Evolutionary conservation across 768 basidiomycete species (phyloP).

Genomic region (Panaeolus cyanescens): DNA sequence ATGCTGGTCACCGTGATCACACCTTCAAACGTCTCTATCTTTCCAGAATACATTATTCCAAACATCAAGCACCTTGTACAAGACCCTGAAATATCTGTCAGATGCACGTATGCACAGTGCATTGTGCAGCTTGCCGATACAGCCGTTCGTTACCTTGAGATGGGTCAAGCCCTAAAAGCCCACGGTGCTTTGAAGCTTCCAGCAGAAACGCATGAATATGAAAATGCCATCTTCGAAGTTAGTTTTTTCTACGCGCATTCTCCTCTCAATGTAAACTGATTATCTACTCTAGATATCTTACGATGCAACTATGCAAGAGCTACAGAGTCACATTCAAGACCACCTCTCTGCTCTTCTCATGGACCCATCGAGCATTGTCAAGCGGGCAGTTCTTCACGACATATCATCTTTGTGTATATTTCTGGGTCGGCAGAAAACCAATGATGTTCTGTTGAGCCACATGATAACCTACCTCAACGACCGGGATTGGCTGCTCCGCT

Average conservation of each 20-base stretch:
- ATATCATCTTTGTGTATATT: slow-evolving; percentile 92
- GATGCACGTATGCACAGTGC: slow-evolving; percentile 79
- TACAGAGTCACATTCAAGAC: slow-evolving; percentile 85
- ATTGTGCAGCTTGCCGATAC: slow-evolving; percentile 86
- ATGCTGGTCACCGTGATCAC: slow-evolving; percentile 75
- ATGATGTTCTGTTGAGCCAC: slow-evolving; percentile 91
- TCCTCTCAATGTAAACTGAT: neutral
- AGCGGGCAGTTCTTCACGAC: slow-evolving; percentile 85
- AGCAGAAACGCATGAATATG: slow-evolving; percentile 69
- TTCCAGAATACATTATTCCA: slow-evolving; percentile 95
- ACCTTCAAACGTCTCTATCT: slow-evolving; percentile 82
- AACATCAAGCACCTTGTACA: slow-evolving; percentile 81
- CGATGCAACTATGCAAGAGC: slow-evolving; percentile 82
- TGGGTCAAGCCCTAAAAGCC: slow-evolving; percentile 88
- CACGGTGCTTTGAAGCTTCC: slow-evolving; percentile 72
- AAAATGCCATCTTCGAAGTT: slow-evolving; percentile 82
- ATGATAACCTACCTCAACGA: slow-evolving; percentile 82
- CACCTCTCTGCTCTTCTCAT: slow-evolving; percentile 85
- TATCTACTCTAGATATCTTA: slow-evolving; percentile 72
- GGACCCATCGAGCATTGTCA: slow-evolving; percentile 88
- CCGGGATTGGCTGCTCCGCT: slow-evolving; percentile 88
- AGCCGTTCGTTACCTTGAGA: slow-evolving; percentile 86
- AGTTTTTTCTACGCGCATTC: slow-evolving; percentile 8
- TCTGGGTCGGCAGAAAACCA: slow-evolving; percentile 89
- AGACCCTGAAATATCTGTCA: slow-evolving; percentile 84